Evolutionary conservation across 768 basidiomycete genomes (phyloP).

Genomic region (Russula sp.): DNA sequence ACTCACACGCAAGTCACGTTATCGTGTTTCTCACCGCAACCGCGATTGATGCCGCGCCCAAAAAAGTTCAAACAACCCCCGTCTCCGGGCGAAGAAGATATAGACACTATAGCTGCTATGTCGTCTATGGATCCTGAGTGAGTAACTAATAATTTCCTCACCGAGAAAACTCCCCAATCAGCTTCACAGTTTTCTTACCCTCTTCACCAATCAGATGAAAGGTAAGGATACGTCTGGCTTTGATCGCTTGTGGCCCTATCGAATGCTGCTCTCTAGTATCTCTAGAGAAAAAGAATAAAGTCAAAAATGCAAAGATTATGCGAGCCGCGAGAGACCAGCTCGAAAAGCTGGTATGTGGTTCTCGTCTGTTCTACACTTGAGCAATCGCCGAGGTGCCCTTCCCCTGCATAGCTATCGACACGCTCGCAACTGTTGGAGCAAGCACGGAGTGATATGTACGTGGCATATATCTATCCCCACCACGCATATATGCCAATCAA

Average conservation of each 20-base stretch:
- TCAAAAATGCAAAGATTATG: not conserved
- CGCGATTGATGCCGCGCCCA: not conserved
- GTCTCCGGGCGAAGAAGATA: not conserved
- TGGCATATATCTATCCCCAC: not conserved
- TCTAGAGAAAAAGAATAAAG: slow-evolving; percentile 4
- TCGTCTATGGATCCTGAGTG: slow-evolving; percentile 2
- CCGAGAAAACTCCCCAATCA: not conserved
- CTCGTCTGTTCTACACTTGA: not conserved
- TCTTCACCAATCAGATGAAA: slow-evolving; percentile 9
- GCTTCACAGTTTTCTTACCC: not conserved
- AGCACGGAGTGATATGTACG: slow-evolving; percentile 8
- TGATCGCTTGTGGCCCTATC: not conserved
- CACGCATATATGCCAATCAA: slow-evolving; percentile 5
- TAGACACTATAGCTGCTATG: not conserved
- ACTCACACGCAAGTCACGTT: not conserved
- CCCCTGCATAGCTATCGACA: slow-evolving; percentile 1
- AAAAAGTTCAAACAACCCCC: not conserved
- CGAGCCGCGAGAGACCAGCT: slow-evolving; percentile 10
- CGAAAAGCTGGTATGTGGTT: slow-evolving; percentile 4
- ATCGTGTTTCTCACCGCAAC: not conserved
- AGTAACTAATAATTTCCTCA: not conserved
- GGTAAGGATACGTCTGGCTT: not conserved
- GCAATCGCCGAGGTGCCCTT: not conserved
- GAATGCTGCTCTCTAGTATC: not conserved
- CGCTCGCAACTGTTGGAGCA: not conserved